Evolutionary conservation across 1,284 basidiomycete genomes (phyloP).

Genomic region (Spongiforma sp.): DNA sequence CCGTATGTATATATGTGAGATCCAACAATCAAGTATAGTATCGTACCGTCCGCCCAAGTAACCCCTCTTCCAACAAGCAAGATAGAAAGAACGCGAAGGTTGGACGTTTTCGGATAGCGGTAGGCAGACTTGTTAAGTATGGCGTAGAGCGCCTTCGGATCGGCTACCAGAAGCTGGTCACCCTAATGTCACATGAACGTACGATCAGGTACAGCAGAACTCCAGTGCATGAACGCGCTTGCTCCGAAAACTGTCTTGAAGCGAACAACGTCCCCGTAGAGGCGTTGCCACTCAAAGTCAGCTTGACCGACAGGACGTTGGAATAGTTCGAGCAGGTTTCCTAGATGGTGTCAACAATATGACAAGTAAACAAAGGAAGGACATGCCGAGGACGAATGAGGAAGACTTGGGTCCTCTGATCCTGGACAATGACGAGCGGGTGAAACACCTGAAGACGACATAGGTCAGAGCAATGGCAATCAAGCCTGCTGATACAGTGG

Average conservation of each 20-base stretch:
- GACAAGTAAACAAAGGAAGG: background rate
- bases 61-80: conserved; percentile 44
- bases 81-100: conserved; percentile 36
- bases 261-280: conserved; percentile 36
- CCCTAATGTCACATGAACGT: conserved; percentile 16
- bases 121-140: conserved; percentile 47
- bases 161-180: conserved; percentile 35
- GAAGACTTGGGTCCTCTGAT: conserved; percentile 38
- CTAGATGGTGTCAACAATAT: conserved; percentile 12
- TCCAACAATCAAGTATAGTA: background rate
- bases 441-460: conserved; percentile 15
- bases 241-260: conserved; percentile 35
- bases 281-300: conserved; percentile 36
- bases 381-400: conserved; percentile 38
- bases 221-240: conserved; percentile 4
- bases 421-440: conserved; percentile 27
- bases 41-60: conserved; percentile 46
- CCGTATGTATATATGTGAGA: background rate
- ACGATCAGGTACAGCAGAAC: background rate
- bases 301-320: conserved; percentile 28
- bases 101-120: conserved; percentile 43
- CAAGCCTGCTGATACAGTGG: conserved; percentile 5
- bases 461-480: conserved; percentile 21
- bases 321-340: conserved; percentile 31
- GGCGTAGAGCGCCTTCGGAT: conserved; percentile 49